Conservation (phyloP, 306 rosid species). For the Cucurbita maxima region DNA sequence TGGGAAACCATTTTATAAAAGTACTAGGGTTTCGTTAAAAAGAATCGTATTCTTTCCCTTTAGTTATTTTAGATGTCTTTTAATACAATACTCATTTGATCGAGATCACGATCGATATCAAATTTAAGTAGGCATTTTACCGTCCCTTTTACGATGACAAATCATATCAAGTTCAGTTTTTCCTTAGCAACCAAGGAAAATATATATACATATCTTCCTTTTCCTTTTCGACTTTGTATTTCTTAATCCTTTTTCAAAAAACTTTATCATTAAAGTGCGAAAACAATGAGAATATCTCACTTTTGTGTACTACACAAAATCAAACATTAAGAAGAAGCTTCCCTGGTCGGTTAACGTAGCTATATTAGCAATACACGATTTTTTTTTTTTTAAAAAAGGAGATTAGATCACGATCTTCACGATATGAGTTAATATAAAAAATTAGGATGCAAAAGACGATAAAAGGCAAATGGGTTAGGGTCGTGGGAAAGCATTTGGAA, state of each 20-base stretch:
- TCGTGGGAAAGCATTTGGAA: not conserved
- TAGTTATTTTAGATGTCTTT: not conserved
- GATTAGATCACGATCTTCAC: not conserved
- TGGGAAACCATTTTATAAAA: not conserved
- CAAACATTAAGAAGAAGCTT: not conserved
- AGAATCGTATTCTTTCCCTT: slow-evolving; percentile 4
- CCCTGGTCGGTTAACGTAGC: not conserved
- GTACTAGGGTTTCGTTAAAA: not conserved
- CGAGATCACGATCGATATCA: too few species aligned
- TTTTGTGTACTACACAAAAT: not conserved
- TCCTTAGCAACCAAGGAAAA: slow-evolving; percentile 27
- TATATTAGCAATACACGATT: too few species aligned
- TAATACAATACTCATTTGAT: not conserved
- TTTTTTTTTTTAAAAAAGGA: not conserved
- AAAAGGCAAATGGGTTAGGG: slow-evolving; percentile 20
- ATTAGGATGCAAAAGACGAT: not conserved
- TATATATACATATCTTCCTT: not conserved
- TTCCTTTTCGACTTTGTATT: too few species aligned
- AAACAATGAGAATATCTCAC: not conserved
- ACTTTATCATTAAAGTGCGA: not conserved
- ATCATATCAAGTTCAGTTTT: not conserved
- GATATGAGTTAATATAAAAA: not conserved
- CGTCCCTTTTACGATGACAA: not conserved
- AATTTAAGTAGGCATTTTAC: slow-evolving; percentile 1
- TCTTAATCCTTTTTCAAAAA: not conserved